Base-by-base conservation (phyloP, 1,139 yeast genomes). In the Debaryomycetaceae sp. region DNA sequence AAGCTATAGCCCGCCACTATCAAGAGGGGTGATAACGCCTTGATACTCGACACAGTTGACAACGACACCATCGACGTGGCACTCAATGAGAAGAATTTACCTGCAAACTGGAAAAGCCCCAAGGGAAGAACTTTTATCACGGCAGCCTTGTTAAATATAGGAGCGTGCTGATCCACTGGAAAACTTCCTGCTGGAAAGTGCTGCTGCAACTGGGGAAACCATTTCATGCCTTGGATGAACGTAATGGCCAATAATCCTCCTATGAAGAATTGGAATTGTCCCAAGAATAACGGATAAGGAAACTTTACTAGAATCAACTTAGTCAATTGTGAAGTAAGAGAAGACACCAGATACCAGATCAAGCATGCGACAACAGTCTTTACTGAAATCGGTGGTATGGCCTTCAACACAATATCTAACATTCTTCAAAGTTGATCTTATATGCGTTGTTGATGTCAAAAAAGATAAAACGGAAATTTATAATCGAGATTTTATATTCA, bases 311-410 rank as follows among this genome's bases (percentile, higher is more conserved):
- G 59, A 5, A 76, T 72, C 17, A 60, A 42, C 46, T 75, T 76
- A 23, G 80, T 76, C 42, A 72, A 57, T 50, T 76, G 81, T 4
- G 81, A 69, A 3, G 81, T 76, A 6, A 73, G 50, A 8, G 80
- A 70, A 35, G 80, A 75, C 20, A 72, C 63, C 36, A 63, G 53
- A 52, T 76, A 77, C 81, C 81, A 77, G 27, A 60, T 43, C 24
- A 70, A 49, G 50, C 81, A 76, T 34, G 66, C 49, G 5, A 57
- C 46, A 2, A 70, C 51, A 8, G 68, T 65, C 42, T 58, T 60
- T 31, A 65, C 43, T 50, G 70, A 64, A n/a, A 70, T 51, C 4
- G 73, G 67, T 13, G 69, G 68, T 7, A 60, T 39, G 37, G 23
- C 42, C 36, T 27, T 24, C 17, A 40, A 27, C 17, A 24, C 24